Evolutionary conservation across 2,329 filamentous ascomycete species (phyloP), one percentile per base, ranked within the genome.

Genomic region (Scedosporium minutisporum): DNA sequence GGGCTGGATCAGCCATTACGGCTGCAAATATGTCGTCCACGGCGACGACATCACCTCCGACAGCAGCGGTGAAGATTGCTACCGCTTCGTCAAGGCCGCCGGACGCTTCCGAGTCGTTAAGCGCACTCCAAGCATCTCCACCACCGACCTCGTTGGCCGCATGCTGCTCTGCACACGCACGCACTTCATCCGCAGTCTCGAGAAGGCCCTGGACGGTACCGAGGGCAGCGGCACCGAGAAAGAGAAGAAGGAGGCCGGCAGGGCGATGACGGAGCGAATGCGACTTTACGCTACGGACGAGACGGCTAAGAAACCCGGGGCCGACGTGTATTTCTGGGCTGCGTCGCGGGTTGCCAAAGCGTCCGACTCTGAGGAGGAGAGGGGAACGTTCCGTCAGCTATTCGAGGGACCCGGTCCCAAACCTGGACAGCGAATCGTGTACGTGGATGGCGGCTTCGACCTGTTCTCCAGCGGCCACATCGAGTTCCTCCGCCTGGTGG

Each of bases 11-110:
- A 88, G 88, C 63, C 92, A 96, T 75, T 97, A 95, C 73, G 93
- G 95, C 66, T 97, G 95, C 81, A 86, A 89, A 71, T 97, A 93
- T 74, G 95, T 97, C 51, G 93, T 96, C 1, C 93, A 97, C 75
- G 93, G 93, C 65, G 95, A 97, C 74, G 93, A 97, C 75, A 96
- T 97, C 71, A 97, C 95, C 2, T 96, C 92, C 0, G 95, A 99
- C 76, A 90, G 89, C 72, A 87, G 87, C 67, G 95, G 95, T 51
- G 89, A 96, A 73, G 95, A 99, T 78, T 97, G 93, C 78, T 99
- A 99, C 78, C 90, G 95, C 65, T 97, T 93, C 71, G 95, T 99
- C 70, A 99, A 99, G 77, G 88, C 90, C 48, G 95, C 93, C 1
- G 88, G 89, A 12, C 85, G 95, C 53, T 99, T 99, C 84, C 93